Evolutionary conservation across 2,329 filamentous ascomycete species (phyloP).

Genomic region (Dothideomycetes sp.): DNA sequence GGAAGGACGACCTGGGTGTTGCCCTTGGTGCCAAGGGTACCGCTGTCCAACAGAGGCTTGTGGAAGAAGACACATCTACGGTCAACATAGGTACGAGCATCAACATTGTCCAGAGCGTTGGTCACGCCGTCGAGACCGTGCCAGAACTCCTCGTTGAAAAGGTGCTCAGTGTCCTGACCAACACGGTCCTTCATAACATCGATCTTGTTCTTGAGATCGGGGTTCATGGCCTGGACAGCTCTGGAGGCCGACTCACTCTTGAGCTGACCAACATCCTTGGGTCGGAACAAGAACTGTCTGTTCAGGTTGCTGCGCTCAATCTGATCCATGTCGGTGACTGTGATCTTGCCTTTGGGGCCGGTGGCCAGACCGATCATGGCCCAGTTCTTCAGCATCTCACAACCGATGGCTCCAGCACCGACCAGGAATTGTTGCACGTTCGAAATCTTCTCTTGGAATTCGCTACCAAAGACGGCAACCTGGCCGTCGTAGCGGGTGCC

Average conservation of each 20-base stretch:
- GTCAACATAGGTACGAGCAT: slow-evolving; percentile 93
- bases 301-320: slow-evolving; percentile 99
- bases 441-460: slow-evolving; percentile 87
- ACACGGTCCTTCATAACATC: slow-evolving; percentile 80
- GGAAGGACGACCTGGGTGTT: slow-evolving; percentile 96
- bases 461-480: slow-evolving; percentile 87
- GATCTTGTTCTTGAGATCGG: slow-evolving; percentile 80
- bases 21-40: slow-evolving; percentile 96
- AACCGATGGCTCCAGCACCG: slow-evolving; percentile 92
- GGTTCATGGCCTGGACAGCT: slow-evolving; percentile 93
- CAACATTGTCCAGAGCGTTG: slow-evolving; percentile 94
- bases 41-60: slow-evolving; percentile 91
- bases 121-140: slow-evolving; percentile 78
- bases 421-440: slow-evolving; percentile 91
- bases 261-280: slow-evolving; percentile 86
- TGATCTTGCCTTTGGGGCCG: slow-evolving; percentile 80
- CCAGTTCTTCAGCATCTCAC: slow-evolving; percentile 99
- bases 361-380: slow-evolving; percentile 94
- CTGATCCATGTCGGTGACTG: slow-evolving; percentile 93
- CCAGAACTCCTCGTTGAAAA: slow-evolving; percentile 96
- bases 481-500: slow-evolving; percentile 91
- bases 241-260: slow-evolving; percentile 92
- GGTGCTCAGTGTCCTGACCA: slow-evolving; percentile 79
- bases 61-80: slow-evolving; percentile 96
- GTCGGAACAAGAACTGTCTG: slow-evolving; percentile 89